Base-by-base conservation (phyloP, 2,329 filamentous ascomycete genomes). In the Diaporthe sp. region DNA sequence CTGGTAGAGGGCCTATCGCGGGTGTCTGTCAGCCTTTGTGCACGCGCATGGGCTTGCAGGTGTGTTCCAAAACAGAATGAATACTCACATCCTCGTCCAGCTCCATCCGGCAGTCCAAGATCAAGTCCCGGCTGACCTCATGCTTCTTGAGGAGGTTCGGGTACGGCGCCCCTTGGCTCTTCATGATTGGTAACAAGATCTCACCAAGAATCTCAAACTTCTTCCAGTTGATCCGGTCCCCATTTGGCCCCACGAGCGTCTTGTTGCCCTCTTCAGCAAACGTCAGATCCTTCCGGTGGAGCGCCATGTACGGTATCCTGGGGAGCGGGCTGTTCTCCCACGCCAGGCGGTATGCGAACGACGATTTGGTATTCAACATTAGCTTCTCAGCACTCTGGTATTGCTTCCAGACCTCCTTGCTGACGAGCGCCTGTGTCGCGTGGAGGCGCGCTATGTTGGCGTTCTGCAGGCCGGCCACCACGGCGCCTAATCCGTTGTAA, bases 161-260 rank as follows among this genome's bases (percentile, higher is more conserved):
- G 80, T 98, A 98, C 7, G 95, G 92, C 67, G 92, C 92, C 72
- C 94, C 94, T 84, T 98, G 96, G 81, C 96, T 98, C 85, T 93
- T 94, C 90, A 98, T 97, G 73, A 99, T 92, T 2, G 95, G 94
- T 76, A 98, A 88, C 72, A 98, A 90, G 7, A 98, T 94, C 80
- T 98, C 96, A 9, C 96, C 96, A 85, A 98, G 92, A 44, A 99
- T 93, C 84, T 98, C 96, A 81, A 98, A 99, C 83, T 99, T 99
- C 85, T 94, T 95, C 97, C 97, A 99, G 83, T 98, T 98, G 82
- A 99, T 94, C 71, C 94, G 89, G 77, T 95, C 91, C 78, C 88
- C 91, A 76, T 91, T 89, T 2, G 90, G 88, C 10, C 94, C 95
- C 2, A 98, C 87, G 82, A 98, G 96, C 0, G 97, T 98, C 81